Percentiles rank a stretch among this genome's conserved stretches.
These are phyloP conservation scores for Lentinus brumalis DNA, from an alignment of 768 basidiomycete species.

Conservation along the genomic window DNA sequence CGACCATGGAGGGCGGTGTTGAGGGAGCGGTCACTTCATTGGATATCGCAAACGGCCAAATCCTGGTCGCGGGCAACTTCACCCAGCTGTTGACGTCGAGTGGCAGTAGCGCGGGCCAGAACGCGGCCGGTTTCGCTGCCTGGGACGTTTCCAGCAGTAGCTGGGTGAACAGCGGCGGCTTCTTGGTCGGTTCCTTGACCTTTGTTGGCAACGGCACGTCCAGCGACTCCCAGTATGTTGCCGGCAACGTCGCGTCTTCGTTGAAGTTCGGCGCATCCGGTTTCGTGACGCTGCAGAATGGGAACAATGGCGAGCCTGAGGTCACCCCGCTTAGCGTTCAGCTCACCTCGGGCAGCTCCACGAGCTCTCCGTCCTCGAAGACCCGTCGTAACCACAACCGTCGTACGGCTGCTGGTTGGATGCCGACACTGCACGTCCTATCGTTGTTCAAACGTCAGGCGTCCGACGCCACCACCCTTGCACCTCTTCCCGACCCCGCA, in stretches of 20 bases:
- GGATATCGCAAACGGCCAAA: slow-evolving; percentile 45
- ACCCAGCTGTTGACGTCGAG: slow-evolving; percentile 44
- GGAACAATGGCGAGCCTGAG: slow-evolving; percentile 49
- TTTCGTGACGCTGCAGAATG: slow-evolving; percentile 76
- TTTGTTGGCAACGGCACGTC: slow-evolving; percentile 70
- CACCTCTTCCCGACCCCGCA: slow-evolving; percentile 56
- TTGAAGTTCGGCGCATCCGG: slow-evolving; percentile 75
- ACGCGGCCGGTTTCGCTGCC: slow-evolving; percentile 65
- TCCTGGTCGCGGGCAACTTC: slow-evolving; percentile 80
- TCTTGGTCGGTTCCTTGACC: slow-evolving; percentile 69
- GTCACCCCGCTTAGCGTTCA: slow-evolving; percentile 64
- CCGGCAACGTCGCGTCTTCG: slow-evolving; percentile 62
- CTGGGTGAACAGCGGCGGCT: slow-evolving; percentile 80
- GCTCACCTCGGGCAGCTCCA: slow-evolving; percentile 41
- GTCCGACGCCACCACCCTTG: slow-evolving; percentile 37
- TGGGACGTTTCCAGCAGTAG: slow-evolving; percentile 63
- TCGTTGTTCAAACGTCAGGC: slow-evolving; percentile 56
- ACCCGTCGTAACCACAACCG: slow-evolving; percentile 42
- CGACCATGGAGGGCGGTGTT: slow-evolving; percentile 68
- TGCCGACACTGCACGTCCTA: slow-evolving; percentile 43
- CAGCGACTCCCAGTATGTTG: slow-evolving; percentile 59
- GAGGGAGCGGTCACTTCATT: slow-evolving; percentile 75
- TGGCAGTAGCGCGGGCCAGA: slow-evolving; percentile 31
- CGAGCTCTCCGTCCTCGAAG: slow-evolving; percentile 27
- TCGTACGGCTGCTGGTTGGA: slow-evolving; percentile 46